phyloP scores from a whole-genome alignment of 2,329 filamentous ascomycete genomes.

The Monosporascus sp. region DNA sequence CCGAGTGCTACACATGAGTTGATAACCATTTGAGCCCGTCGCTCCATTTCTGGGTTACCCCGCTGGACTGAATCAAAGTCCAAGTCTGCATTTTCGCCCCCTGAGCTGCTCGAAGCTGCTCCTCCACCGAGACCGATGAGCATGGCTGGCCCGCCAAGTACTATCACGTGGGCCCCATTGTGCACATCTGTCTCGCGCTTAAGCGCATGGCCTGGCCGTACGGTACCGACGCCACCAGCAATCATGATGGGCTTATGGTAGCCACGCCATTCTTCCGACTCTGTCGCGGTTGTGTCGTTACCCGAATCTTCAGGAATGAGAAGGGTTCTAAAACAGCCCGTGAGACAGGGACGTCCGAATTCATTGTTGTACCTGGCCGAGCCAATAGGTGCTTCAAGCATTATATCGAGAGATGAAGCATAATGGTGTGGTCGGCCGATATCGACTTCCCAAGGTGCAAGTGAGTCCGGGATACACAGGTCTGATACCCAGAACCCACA shows the following conservation, averaged over 20 bases:
- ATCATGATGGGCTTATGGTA: constrained; percentile 91
- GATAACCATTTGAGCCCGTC: constrained; percentile 96
- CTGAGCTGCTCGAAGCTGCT: constrained; percentile 86
- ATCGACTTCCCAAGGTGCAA: constrained; percentile 86
- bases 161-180: constrained; percentile 79
- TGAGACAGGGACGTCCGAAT: constrained; percentile 83
- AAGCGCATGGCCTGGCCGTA: constrained; percentile 82
- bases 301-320: constrained; percentile 59
- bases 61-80: constrained; percentile 97
- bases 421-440: constrained; percentile 88
- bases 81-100: constrained; percentile 81
- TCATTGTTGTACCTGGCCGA: constrained; percentile 94
- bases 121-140: constrained; percentile 93
- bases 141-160: constrained; percentile 95
- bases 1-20: constrained; percentile 87
- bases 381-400: constrained; percentile 94
- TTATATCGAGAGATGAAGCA: constrained; percentile 90
- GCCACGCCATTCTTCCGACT: constrained; percentile 65
- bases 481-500: constrained; percentile 94
- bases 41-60: constrained; percentile 94
- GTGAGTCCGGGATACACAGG: constrained; percentile 75
- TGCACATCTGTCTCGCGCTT: constrained; percentile 76
- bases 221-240: constrained; percentile 89
- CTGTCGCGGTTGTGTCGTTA: constrained; percentile 33
- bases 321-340: constrained; percentile 88